A percentile compares a stretch with the other conserved stretches of the same genome.
Conservation (phyloP, 83 land plant genomes). For the Picea abies region DNA sequence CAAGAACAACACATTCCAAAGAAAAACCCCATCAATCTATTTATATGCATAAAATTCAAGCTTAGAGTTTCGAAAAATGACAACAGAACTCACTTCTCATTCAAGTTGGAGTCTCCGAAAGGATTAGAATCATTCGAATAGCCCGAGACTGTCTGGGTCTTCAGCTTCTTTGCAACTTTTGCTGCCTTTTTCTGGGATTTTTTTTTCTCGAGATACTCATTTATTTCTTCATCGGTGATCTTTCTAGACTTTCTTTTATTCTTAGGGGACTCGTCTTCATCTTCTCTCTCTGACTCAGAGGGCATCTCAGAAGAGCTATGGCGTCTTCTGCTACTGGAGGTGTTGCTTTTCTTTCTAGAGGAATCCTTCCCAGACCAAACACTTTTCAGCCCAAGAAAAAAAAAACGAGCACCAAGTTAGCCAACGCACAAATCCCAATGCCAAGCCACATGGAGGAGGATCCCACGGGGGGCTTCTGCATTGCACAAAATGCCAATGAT, state of each 20-base stretch:
- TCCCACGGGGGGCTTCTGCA: too few relatives aligned
- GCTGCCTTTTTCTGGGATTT: constrained; percentile 87
- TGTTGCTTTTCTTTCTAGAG: not conserved
- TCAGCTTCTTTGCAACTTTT: constrained; percentile 87
- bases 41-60: not conserved
- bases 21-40: not conserved
- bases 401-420: too few relatives aligned
- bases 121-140: constrained; percentile 99
- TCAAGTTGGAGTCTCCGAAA: constrained; percentile 95
- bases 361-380: too few relatives aligned
- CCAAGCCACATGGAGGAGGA: too few relatives aligned
- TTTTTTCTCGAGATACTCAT: constrained; percentile 72
- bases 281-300: constrained; percentile 27
- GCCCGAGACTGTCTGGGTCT: constrained; percentile 79
- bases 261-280: constrained; percentile 2
- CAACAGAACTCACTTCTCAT: constrained; percentile 64
- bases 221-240: constrained; percentile 69
- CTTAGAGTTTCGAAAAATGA: not conserved
- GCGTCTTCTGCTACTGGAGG: not conserved
- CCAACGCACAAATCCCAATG: too few relatives aligned
- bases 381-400: too few relatives aligned
- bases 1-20: too few relatives aligned
- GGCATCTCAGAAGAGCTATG: not conserved
- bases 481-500: too few relatives aligned
- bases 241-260: constrained; percentile 29